phyloP scores from a whole-genome alignment of 345 rosid species.

The Pugionium cornutum region DNA sequence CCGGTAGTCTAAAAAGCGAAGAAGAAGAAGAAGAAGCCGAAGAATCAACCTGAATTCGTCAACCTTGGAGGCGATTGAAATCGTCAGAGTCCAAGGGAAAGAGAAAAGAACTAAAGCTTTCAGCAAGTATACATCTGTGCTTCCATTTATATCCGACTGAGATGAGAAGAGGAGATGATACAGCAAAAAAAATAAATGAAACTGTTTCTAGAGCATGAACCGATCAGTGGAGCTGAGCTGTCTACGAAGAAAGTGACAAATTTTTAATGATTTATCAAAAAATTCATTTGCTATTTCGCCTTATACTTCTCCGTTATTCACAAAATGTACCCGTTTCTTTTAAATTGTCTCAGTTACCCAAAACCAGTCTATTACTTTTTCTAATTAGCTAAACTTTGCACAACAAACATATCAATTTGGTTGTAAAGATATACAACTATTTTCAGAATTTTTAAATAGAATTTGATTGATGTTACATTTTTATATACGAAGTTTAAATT shows the following conservation, averaged over 20 bases:
- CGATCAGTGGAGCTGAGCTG: slow-evolving; percentile 42
- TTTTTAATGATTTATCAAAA: background rate
- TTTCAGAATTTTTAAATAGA: too few species aligned
- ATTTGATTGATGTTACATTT: too few species aligned
- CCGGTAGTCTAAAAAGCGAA: background rate
- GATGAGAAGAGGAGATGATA: background rate
- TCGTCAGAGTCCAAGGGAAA: background rate
- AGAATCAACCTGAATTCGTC: slow-evolving; percentile 32
- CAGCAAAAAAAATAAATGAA: background rate
- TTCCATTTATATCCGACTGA: slow-evolving; percentile 25
- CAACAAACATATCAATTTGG: too few species aligned
- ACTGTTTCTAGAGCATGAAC: slow-evolving; percentile 1
- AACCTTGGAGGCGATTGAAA: slow-evolving; percentile 4
- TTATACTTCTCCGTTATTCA: slow-evolving; percentile 19
- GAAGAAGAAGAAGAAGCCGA: background rate
- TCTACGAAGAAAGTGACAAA: slow-evolving; percentile 18
- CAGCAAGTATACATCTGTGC: slow-evolving; percentile 16
- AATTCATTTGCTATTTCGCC: slow-evolving; percentile 19
- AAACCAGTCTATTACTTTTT: too few species aligned
- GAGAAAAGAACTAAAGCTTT: background rate
- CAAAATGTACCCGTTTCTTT: background rate
- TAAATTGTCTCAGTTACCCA: too few species aligned
- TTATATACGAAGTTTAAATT: too few species aligned
- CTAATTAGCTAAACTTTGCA: too few species aligned
- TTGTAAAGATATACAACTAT: too few species aligned